Percentiles rank a stretch among this genome's conserved stretches.
These are phyloP conservation scores for Monilinia fructigena DNA, from an alignment of 2,329 filamentous ascomycete genomes.

Conservation along the genomic window DNA sequence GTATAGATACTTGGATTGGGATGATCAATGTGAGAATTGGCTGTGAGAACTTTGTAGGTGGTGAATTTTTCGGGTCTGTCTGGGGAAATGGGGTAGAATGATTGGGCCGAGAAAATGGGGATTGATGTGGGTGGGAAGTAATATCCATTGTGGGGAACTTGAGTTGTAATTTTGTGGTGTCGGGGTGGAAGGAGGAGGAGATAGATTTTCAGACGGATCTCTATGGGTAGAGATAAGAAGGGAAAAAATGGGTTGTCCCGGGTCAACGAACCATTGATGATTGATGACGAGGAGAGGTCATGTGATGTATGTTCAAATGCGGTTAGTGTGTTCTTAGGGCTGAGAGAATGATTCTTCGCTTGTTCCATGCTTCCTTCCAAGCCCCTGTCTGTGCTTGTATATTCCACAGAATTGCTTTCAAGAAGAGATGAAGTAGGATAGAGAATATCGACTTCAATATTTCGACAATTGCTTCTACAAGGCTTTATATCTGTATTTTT, in stretches of 20 bases:
- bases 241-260: conserved; percentile 24
- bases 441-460: conserved; percentile 30
- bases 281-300: conserved; percentile 1
- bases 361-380: conserved; percentile 8
- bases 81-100: conserved; percentile 33
- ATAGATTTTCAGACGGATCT: conserved; percentile 38
- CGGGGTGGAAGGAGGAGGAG: conserved; percentile 33
- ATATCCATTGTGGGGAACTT: conserved; percentile 34
- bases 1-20: conserved; percentile 27
- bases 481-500: conserved; percentile 16
- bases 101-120: conserved; percentile 24
- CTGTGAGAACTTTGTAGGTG: conserved; percentile 35
- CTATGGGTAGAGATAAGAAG: conserved; percentile 35
- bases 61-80: conserved; percentile 24
- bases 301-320: not conserved
- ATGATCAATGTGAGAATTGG: conserved; percentile 29
- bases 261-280: not conserved
- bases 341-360: conserved; percentile 5
- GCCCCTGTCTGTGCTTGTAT: not conserved
- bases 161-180: conserved; percentile 35
- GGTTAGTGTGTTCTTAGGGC: conserved; percentile 1
- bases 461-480: conserved; percentile 32
- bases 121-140: conserved; percentile 31
- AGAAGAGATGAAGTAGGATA: conserved; percentile 19
- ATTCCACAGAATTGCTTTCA: conserved; percentile 13